These are phyloP conservation scores for Solanum hybrid DNA, from an alignment of 305 asterid species.

Conservation along the genomic window DNA sequence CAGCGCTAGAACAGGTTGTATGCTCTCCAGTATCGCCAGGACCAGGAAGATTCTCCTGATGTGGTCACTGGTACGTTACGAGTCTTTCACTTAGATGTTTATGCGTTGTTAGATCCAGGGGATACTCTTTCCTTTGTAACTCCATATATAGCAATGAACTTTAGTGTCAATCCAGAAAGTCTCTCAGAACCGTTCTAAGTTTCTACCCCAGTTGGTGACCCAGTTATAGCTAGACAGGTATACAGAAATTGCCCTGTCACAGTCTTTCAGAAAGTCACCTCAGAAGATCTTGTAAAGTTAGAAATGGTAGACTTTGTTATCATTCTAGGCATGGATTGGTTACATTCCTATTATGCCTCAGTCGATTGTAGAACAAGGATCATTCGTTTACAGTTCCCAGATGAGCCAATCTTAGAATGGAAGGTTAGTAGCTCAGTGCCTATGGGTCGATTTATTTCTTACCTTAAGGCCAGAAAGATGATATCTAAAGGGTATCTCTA, in stretches of 20 bases:
- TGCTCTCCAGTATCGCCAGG: not conserved
- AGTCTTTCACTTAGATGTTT: not conserved
- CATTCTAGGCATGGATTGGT: not conserved
- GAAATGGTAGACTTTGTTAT: not conserved
- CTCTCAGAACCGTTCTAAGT: not conserved
- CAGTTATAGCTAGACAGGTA: too few species aligned
- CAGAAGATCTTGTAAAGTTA: not conserved
- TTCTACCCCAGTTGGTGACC: not conserved
- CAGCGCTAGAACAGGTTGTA: not conserved
- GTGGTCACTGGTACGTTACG: not conserved
- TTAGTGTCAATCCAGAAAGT: not conserved
- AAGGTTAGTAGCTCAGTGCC: not conserved
- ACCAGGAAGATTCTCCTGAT: not conserved
- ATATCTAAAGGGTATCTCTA: not conserved
- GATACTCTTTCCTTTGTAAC: not conserved
- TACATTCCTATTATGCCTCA: not conserved
- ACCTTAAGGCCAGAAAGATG: not conserved
- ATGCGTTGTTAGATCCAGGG: not conserved
- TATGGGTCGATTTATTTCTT: not conserved
- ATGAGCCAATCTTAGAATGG: not conserved
- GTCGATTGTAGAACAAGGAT: not conserved
- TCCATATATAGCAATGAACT: not conserved
- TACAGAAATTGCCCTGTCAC: not conserved
- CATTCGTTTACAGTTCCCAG: not conserved
- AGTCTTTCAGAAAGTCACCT: not conserved